Base-by-base conservation (phyloP, 768 basidiomycete species). In the Suillus lakei region DNA sequence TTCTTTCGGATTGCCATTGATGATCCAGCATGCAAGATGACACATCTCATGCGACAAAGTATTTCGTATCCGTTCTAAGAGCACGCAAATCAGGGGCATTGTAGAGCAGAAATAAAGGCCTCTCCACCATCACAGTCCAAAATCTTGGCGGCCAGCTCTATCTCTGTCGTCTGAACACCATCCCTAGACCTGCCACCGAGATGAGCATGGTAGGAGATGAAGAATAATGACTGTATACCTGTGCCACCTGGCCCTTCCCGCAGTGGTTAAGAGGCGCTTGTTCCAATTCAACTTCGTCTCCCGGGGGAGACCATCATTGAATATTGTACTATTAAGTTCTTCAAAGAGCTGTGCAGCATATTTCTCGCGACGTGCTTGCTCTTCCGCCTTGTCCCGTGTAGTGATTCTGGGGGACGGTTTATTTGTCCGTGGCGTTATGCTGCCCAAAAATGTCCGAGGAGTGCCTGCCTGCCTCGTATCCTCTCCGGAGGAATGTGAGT, bases 1-100 rank as follows among this genome's bases (percentile, higher is more conserved):
- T 73, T 93, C 92, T 64, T 86, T 86, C 5, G 88, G 84, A 12
- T 87, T 82, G 21, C 84, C 79, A 72, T 91, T 86, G 63, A 96
- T 92, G 28, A 92, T 79, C 94, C 94, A 96, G 63, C 86, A 86
- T 3, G 95, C 95, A 39, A 96, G 76, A 78, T 96, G 95, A 70
- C 94, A 96, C 93, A 96, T 95, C 75, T 96, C 95, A 70, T 96
- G 95, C 36, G 92, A 88, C 15, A 96, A 78, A 1, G 94, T 96
- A 71, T 91, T 89, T 41, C 90, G 82, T 58, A 96, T 90, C 44
- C 93, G 86, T 62, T 92, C 94, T 95, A 64, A 16, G 41, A 9
- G 15, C 1, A 38, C 63, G n/a, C 3, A 44, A 36, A 34, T 60
- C 30, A 28, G 51, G 18, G 48, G 10, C 32, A 44, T 55, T 30